These are phyloP conservation scores for Fraxinus angustifolia DNA, from an alignment of 305 asterid genomes.

Conservation along the genomic window DNA sequence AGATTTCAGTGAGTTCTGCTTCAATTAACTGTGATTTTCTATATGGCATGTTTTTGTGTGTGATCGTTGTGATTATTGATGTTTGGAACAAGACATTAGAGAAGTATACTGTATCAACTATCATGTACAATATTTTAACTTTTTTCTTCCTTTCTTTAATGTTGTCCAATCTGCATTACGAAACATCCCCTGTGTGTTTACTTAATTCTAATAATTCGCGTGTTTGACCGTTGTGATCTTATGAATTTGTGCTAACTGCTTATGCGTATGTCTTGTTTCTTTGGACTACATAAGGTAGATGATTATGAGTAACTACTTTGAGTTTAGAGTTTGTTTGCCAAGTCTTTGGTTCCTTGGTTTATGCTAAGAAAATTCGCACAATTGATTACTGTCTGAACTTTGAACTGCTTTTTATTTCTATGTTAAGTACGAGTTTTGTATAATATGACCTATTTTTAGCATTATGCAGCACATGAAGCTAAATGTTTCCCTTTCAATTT, in stretches of 20 bases:
- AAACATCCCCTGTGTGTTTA: background rate
- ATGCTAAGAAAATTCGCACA: background rate
- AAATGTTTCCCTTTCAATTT: background rate
- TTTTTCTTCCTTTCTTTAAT: background rate
- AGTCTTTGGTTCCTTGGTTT: background rate
- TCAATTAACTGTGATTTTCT: background rate
- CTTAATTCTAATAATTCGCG: background rate
- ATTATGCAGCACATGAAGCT: slow-evolving; percentile 9
- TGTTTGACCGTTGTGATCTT: background rate
- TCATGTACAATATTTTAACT: background rate
- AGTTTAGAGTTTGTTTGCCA: background rate
- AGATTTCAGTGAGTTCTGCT: slow-evolving; percentile 62
- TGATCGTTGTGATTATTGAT: background rate
- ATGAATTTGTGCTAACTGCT: background rate
- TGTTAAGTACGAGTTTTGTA: background rate
- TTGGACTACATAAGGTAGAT: background rate
- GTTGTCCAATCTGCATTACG: background rate
- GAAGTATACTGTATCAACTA: background rate
- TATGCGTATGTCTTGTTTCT: background rate
- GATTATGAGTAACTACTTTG: background rate
- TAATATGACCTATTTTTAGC: background rate
- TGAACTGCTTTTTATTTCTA: slow-evolving; percentile 8
- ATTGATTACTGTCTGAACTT: background rate
- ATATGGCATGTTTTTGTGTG: background rate
- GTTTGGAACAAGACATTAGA: background rate